A percentile compares a stretch with the other conserved stretches of the same genome.
phyloP scores from a whole-genome alignment of 495 filamentous ascomycete genomes.

The Bryoglossum gracile region DNA sequence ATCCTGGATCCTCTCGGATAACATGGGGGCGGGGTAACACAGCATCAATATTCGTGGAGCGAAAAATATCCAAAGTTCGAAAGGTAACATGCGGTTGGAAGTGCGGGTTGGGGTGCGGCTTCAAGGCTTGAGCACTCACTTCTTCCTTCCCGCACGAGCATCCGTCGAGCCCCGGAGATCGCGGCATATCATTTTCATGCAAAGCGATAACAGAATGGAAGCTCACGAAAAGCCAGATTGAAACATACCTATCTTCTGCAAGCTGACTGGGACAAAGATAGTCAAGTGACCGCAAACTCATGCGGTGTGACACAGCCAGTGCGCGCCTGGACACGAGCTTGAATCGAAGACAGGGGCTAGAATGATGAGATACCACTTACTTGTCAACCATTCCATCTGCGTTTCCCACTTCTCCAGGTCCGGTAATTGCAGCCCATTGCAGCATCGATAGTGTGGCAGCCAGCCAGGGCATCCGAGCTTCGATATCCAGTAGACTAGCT shows the following conservation, averaged over 20 bases:
- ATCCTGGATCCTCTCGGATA: neutral
- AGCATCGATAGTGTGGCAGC: conserved; percentile 60
- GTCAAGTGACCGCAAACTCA: conserved; percentile 64
- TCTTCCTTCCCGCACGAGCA: conserved; percentile 8
- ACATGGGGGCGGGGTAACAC: conserved; percentile 11
- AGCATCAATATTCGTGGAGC: conserved; percentile 11
- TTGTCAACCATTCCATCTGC: conserved; percentile 77
- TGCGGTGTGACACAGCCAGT: conserved; percentile 41
- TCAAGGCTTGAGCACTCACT: no score
- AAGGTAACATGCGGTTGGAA: no score
- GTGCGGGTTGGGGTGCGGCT: no score
- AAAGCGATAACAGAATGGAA: conserved; percentile 19
- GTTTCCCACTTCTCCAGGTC: conserved; percentile 65
- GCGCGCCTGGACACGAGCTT: conserved; percentile 24
- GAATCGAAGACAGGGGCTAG: conserved; percentile 19
- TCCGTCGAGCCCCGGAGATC: conserved; percentile 8
- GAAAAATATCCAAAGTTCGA: no score
- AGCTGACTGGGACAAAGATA: conserved; percentile 26
- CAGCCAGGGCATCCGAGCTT: conserved; percentile 81
- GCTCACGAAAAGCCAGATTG: neutral
- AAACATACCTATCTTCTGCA: conserved; percentile 25
- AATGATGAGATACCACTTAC: conserved; percentile 50
- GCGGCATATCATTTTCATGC: conserved; percentile 24
- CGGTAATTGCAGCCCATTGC: conserved; percentile 61
- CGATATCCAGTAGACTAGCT: conserved; percentile 60